A percentile compares a stretch with the other conserved stretches of the same genome.
Conservation (phyloP, 805 yeast species). For the Kuraishia molischiana region DNA sequence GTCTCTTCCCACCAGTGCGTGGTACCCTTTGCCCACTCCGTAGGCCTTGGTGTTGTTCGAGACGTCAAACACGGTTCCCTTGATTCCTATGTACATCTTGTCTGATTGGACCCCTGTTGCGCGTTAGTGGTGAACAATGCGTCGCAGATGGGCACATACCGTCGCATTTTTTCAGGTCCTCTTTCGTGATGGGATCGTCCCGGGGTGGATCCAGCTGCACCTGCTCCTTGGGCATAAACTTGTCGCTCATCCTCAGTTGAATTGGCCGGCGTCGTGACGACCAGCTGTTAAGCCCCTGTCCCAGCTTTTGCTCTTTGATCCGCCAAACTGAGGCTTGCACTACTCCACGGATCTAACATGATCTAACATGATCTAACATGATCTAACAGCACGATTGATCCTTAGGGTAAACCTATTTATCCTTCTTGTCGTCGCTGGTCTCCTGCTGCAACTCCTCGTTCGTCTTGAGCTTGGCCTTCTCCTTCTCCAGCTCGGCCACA, state of each 20-base stretch:
- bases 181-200: conserved; percentile 29
- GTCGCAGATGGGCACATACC: conserved; percentile 19
- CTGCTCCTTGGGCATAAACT: conserved; percentile 46
- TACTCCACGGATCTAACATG: no score
- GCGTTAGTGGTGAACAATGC: background rate
- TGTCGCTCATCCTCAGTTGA: conserved; percentile 8
- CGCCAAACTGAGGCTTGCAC: no score
- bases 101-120: conserved; percentile 27
- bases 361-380: no score
- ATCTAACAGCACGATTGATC: no score
- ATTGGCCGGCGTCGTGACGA: no score
- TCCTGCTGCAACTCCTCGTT: conserved; percentile 23
- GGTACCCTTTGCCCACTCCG: conserved; percentile 71
- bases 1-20: conserved; percentile 66
- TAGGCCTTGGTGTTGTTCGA: conserved; percentile 54
- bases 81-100: conserved; percentile 61
- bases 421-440: conserved; percentile 7
- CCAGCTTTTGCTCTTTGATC: no score
- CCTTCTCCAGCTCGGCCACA: conserved; percentile 50
- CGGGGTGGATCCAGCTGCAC: conserved; percentile 43
- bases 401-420: background rate
- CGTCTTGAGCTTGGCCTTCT: conserved; percentile 29
- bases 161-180: conserved; percentile 33
- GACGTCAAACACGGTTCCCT: conserved; percentile 75
- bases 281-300: no score